Conservation (phyloP, 1,284 basidiomycete species). For the Naganishia cerealis region DNA sequence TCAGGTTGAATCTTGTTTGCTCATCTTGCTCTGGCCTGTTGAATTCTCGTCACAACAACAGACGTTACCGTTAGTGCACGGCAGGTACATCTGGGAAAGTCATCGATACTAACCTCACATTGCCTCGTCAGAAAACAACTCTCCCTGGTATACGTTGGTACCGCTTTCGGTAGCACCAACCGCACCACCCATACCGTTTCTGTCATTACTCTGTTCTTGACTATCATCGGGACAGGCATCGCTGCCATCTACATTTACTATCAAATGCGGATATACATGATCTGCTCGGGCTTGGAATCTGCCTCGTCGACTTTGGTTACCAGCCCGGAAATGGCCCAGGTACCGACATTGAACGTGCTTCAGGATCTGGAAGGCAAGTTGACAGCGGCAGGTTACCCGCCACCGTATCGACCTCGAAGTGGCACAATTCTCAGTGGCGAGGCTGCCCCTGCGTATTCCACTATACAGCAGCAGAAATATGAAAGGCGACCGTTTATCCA, state of each 20-base stretch:
- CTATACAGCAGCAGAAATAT: conserved; percentile 10
- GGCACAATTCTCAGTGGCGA: conserved; percentile 13
- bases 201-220: conserved; percentile 40
- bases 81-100: background rate
- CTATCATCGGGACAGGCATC: conserved; percentile 46
- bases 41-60: conserved; percentile 15
- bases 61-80: conserved; percentile 44
- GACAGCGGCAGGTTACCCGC: conserved; percentile 10
- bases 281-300: conserved; percentile 24
- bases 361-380: conserved; percentile 8
- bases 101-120: background rate
- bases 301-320: background rate
- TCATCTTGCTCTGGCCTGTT: background rate
- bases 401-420: conserved; percentile 5
- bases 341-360: background rate
- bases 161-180: conserved; percentile 44
- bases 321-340: conserved; percentile 12
- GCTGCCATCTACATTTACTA: conserved; percentile 52
- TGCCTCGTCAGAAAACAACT: conserved; percentile 44
- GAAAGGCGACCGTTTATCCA: conserved; percentile 30
- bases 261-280: conserved; percentile 50
- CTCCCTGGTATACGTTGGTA: conserved; percentile 49
- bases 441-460: conserved; percentile 11
- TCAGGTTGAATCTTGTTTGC: background rate
- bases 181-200: conserved; percentile 45